Evolutionary conservation across 2,329 filamentous ascomycete species (phyloP).

Genomic region (Aureobasidium subglaciale): DNA sequence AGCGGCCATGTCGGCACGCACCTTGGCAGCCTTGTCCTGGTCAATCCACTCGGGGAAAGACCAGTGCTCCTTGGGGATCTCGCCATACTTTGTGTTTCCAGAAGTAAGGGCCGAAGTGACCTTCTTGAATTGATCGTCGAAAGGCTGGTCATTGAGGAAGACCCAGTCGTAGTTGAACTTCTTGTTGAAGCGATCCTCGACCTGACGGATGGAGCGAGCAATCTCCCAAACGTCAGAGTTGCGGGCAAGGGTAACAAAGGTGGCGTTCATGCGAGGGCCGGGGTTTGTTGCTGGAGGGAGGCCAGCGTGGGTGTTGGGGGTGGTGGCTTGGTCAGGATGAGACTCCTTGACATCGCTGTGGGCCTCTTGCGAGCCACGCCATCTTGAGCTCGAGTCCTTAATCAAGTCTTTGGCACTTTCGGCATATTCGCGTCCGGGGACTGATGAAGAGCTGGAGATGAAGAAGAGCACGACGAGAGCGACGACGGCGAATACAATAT

Average conservation of each 20-base stretch:
- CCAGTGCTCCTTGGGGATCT: conserved; percentile 90
- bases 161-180: conserved; percentile 99
- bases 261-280: conserved; percentile 84
- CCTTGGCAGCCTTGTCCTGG: conserved; percentile 82
- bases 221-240: conserved; percentile 97
- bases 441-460: conserved; percentile 57
- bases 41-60: conserved; percentile 95
- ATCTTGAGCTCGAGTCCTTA: conserved; percentile 24
- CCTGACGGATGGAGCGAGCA: conserved; percentile 85
- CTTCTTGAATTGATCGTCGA: conserved; percentile 89
- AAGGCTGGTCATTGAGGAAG: conserved; percentile 93
- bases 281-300: conserved; percentile 43
- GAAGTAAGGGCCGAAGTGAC: conserved; percentile 85
- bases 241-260: conserved; percentile 90
- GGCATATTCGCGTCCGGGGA: conserved; percentile 25
- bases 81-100: conserved; percentile 82
- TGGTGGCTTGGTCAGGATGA: conserved; percentile 19
- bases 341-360: conserved; percentile 15
- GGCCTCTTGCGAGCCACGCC: conserved; percentile 21
- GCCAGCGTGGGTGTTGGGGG: conserved; percentile 30
- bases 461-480: conserved; percentile 72
- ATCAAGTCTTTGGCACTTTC: conserved; percentile 30
- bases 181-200: conserved; percentile 96
- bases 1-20: conserved; percentile 87
- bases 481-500: conserved; percentile 73